Base-by-base conservation (phyloP, 495 filamentous ascomycete genomes). In the Aspergillus mulundensis region DNA sequence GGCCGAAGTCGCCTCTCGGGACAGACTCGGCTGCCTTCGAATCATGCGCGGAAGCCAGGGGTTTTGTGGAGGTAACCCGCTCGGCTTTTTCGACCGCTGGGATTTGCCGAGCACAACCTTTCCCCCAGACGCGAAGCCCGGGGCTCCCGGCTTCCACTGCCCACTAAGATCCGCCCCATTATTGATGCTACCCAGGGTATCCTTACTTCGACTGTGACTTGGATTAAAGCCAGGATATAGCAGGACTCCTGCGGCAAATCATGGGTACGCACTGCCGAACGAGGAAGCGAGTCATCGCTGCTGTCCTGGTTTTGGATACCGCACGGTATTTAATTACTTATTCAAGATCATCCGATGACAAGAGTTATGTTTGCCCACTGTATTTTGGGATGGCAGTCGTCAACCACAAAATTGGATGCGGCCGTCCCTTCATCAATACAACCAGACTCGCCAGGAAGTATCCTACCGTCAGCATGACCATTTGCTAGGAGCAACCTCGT, bases 31-130 rank as follows among this genome's bases (percentile, higher is more conserved):
- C n/a, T 7, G 8, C 21, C 18, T 1, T 49, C 28, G 25, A 39
- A 23, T 38, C 32, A 39, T 14, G 14, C 11, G 34, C 20, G 47
- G 30, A 34, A 40, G 1, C 34, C 48, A 24, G 14, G 36, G 5
- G 21, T 25, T 50, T 12, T 39, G 43, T 47, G 45, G 24, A 16
- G 32, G 19, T 18, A 12, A 24, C 32, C 28, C 18, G 36, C 32
- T 50, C 47, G 47, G 47, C 47, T 50, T 39, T 50, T 39, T 50
- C n/a, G 32, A 23, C 18, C 1, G 32, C 18, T 50, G 19, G 7
- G 6, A 50, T 50, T 50, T 50, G 47, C 47, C 47, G 47, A 50
- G 47, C 47, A 2, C 30, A 49, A 11, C 18, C 1, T 23, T 39
- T 15, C 18, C 46, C 30, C 46, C 28, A 36, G 46, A 36, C 12